Conservation (phyloP, 2,329 filamentous ascomycete genomes). For the Ceratocystis colombiana region DNA sequence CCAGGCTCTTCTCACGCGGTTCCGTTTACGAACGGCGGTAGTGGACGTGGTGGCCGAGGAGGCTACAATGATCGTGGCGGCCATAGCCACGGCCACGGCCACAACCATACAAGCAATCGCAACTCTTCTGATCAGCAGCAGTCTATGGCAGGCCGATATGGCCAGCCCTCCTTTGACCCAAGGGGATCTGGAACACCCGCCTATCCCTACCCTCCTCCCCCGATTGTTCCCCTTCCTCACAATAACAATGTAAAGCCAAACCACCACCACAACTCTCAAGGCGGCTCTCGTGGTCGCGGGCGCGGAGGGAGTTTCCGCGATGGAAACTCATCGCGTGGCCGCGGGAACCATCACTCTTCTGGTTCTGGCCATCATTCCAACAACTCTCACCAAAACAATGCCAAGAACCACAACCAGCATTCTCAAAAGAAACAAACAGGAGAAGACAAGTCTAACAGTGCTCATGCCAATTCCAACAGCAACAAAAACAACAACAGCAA, state of each 20-base stretch:
- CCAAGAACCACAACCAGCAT: slow-evolving; percentile 29
- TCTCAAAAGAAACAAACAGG: slow-evolving; percentile 23
- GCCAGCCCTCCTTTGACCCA: slow-evolving; percentile 22
- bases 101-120: neutral
- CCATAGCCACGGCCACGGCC: slow-evolving; percentile 25
- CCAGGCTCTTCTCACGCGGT: slow-evolving; percentile 33
- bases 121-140: slow-evolving; percentile 23
- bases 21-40: slow-evolving; percentile 24
- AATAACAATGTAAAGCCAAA: slow-evolving; percentile 30
- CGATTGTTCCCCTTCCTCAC: slow-evolving; percentile 29
- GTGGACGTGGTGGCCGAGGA: slow-evolving; percentile 34
- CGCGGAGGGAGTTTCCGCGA: slow-evolving; percentile 34
- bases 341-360: slow-evolving; percentile 41
- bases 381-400: slow-evolving; percentile 32
- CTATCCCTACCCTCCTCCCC: slow-evolving; percentile 36
- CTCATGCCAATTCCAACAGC: slow-evolving; percentile 11
- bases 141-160: slow-evolving; percentile 19
- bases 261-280: slow-evolving; percentile 28
- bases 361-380: slow-evolving; percentile 31
- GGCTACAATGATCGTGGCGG: slow-evolving; percentile 40
- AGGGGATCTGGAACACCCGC: slow-evolving; percentile 27
- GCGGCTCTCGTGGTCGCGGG: slow-evolving; percentile 31
- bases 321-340: slow-evolving; percentile 34
- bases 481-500: slow-evolving; percentile 35
- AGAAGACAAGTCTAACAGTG: slow-evolving; percentile 22